phyloP scores from a whole-genome alignment of 129 eudicot species.

The Flaveria trinervia region DNA sequence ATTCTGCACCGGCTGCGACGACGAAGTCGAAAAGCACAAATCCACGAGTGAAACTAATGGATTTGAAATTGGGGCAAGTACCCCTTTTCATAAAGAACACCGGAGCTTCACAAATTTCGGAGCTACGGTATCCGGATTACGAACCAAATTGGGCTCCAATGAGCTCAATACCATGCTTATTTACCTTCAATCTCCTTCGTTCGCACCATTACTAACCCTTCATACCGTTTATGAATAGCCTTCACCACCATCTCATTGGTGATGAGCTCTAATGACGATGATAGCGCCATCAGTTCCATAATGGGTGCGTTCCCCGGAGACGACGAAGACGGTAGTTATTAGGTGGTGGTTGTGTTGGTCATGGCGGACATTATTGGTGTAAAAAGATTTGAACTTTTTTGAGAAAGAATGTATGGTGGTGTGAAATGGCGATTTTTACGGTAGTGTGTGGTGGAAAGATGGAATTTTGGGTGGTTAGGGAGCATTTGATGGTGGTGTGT shows the following conservation, averaged over 20 bases:
- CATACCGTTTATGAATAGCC: constrained; percentile 75
- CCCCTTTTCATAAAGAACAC: constrained; percentile 77
- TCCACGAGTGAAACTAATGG: constrained; percentile 35
- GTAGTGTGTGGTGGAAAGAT: constrained; percentile 24
- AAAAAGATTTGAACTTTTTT: constrained; percentile 1
- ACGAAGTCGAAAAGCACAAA: constrained; percentile 35
- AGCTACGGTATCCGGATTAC: constrained; percentile 59
- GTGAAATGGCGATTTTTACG: neutral
- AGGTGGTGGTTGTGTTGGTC: constrained; percentile 37
- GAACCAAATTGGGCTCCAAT: too few species aligned
- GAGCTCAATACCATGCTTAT: constrained; percentile 99
- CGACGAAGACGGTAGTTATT: constrained; percentile 18
- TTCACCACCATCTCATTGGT: constrained; percentile 68
- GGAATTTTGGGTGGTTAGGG: constrained; percentile 9
- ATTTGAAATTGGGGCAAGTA: constrained; percentile 74
- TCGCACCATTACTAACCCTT: constrained; percentile 80
- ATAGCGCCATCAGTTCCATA: constrained; percentile 18
- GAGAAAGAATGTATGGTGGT: neutral
- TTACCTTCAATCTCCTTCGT: constrained; percentile 84
- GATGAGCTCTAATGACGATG: constrained; percentile 10
- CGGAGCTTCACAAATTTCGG: constrained; percentile 89
- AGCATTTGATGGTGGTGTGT: constrained; percentile 30
- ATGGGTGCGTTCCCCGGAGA: too few species aligned
- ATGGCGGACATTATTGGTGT: constrained; percentile 48
- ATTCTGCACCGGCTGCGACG: constrained; percentile 44